phyloP scores from a whole-genome alignment of 495 filamentous ascomycete genomes.

The Neurospora sp. region DNA sequence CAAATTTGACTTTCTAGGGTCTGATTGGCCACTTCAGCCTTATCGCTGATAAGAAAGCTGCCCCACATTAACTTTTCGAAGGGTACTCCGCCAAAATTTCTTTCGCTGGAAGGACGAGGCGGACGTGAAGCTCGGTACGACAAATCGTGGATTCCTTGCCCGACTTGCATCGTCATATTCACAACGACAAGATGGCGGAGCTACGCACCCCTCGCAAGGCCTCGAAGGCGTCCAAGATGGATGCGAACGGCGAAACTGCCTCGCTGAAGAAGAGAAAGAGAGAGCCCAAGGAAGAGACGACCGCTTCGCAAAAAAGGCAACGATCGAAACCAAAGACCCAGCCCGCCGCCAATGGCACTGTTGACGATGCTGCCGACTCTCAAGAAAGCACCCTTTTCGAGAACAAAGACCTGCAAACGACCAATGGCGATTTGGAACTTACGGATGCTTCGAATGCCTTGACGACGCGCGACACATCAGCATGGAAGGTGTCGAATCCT shows the following conservation, averaged over 20 bases:
- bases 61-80: constrained; percentile 25
- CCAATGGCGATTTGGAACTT: constrained; percentile 7
- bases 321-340: constrained; percentile 16
- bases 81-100: constrained; percentile 25
- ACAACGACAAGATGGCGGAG: background rate
- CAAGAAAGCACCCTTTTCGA: background rate
- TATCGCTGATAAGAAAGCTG: constrained; percentile 21
- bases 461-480: constrained; percentile 2
- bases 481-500: constrained; percentile 50
- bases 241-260: constrained; percentile 21
- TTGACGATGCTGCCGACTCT: background rate
- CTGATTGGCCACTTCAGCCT: constrained; percentile 13
- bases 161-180: background rate
- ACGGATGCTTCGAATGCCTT: constrained; percentile 1
- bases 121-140: background rate
- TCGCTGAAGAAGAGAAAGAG: constrained; percentile 26
- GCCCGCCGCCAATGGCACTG: constrained; percentile 1
- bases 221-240: constrained; percentile 4
- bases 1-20: constrained; percentile 9
- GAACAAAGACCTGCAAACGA: background rate
- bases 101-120: constrained; percentile 5
- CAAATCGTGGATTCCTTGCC: background rate
- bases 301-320: constrained; percentile 15
- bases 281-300: constrained; percentile 20
- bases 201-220: background rate